Evolutionary conservation across 495 filamentous ascomycete genomes (phyloP), one percentile per base, ranked within the genome.

Genomic region (Rostrohypoxylon terebratum): DNA sequence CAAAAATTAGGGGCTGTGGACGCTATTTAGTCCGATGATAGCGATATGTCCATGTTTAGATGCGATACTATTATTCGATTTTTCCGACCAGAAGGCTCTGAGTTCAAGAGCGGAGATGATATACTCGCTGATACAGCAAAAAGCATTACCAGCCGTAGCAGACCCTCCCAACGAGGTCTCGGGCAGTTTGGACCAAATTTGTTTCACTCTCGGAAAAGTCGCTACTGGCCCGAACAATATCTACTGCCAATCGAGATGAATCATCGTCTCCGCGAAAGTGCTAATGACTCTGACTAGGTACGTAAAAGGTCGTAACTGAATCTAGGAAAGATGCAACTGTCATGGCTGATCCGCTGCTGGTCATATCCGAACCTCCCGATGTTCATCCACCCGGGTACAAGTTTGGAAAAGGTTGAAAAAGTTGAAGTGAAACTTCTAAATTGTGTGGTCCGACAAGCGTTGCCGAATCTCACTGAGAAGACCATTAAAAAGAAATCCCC

Each of bases 11-110:
- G 68, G n/a, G 13, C 77, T 8, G 66, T 77, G 11, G 73, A 77
- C 47, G 77, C 57, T 14, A 66, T 75, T 8, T 78, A 75, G 77
- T 77, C 77, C 1, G 77, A 78, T n/a, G 69, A 78, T 62, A 75
- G 69, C 8, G 75, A 75, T 53, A 61, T 64, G 7, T 63, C 77
- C 16, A 74, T 76, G 53, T 77, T 75, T 42, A 72, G 77, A 3
- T 74, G 68, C 53, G 57, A 61, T 21, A 75, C 61, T 21, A 44
- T 76, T 0, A 63, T 79, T 18, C 61, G 63, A 28, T 77, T 72
- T 54, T 66, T 69, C 40, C 50, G 31, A 25, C 68, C 73, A 0
- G 68, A 72, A 21, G 73, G 68, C 18, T 50, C 63, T 31, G 63
- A 75, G 9, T 75, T 75, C 59, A 55, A 48, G 10, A 65, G 59